Evolutionary conservation across 148 eudicot species (phyloP), one percentile per base, ranked within the genome.

Genomic region (Hydrangea macrophylla): DNA sequence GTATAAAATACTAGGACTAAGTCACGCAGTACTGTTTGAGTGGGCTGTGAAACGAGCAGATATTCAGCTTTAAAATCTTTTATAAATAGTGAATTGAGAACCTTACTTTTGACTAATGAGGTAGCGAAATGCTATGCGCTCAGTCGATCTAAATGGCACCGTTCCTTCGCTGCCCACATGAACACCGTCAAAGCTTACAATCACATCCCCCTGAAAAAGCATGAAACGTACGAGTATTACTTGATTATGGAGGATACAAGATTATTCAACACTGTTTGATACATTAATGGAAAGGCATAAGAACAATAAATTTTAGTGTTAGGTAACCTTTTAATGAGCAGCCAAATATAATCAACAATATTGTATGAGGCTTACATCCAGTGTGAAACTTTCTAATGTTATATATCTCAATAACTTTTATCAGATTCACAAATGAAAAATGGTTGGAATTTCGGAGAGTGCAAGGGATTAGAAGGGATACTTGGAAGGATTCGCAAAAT

Each of bases 61-160:
- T 65, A 40, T 37, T 40, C 10, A 64, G 35, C 32, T 2, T 7
- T 18, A 60, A 39, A 64, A 8, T 32, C 57, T 25, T 45, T 53
- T 42, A 30, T 42, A 0, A 4, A 59, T 6, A 60, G 66, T 64
- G 54, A 71, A 56, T 11, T 65, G 61, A 67, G 33, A 40, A 39
- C 58, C 31, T 83, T 93, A 90, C 96, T 86, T 93, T 81, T 88
- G 92, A 85, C 96, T 93, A 65, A 90, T 82, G 73, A 93, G 90
- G 80, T 88, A 93, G 75, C 97, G 96, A 72, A 93, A 93, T 68
- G 97, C 98, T 71, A 93, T 93, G 73, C 97, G 98, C 69, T 90
- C 97, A 68, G 86, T 84, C 44, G 96, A 82, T 72, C 92, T 84
- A 78, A 90, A 93, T 36, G 96, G 98, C 69, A 93, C 98, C n/a